phyloP scores from a whole-genome alignment of 2,329 filamentous ascomycete species.

The Botrytis fragariae region DNA sequence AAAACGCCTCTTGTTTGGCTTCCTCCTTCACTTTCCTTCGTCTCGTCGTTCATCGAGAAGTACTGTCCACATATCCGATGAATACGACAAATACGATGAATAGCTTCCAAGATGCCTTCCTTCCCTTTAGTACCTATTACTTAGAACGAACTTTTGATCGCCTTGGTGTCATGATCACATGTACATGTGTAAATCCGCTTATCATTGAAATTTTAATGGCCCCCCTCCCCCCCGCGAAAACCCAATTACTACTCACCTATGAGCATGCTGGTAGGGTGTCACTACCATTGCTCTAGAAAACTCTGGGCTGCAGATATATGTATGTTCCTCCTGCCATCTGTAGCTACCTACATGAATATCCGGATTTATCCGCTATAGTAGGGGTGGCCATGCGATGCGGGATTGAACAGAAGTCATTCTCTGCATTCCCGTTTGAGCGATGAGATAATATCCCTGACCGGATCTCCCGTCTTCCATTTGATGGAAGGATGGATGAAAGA shows the following conservation, averaged over 20 bases:
- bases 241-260: background rate
- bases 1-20: too few relatives aligned
- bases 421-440: background rate
- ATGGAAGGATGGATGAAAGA: background rate
- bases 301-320: background rate
- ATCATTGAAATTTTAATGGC: background rate
- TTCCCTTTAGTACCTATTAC: background rate
- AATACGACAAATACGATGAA: background rate
- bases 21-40: background rate
- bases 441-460: background rate
- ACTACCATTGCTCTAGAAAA: background rate
- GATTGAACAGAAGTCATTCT: background rate
- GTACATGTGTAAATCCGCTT: background rate
- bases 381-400: background rate
- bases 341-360: background rate
- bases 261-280: background rate
- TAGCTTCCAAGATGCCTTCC: background rate
- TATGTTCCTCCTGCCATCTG: background rate
- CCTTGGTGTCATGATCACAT: background rate
- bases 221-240: background rate
- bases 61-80: background rate
- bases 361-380: background rate
- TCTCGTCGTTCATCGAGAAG: background rate
- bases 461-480: background rate
- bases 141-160: background rate